Evolutionary conservation across 1,284 basidiomycete genomes (phyloP), one percentile per base, ranked within the genome.

Genomic region (Heterobasidion parviporum): DNA sequence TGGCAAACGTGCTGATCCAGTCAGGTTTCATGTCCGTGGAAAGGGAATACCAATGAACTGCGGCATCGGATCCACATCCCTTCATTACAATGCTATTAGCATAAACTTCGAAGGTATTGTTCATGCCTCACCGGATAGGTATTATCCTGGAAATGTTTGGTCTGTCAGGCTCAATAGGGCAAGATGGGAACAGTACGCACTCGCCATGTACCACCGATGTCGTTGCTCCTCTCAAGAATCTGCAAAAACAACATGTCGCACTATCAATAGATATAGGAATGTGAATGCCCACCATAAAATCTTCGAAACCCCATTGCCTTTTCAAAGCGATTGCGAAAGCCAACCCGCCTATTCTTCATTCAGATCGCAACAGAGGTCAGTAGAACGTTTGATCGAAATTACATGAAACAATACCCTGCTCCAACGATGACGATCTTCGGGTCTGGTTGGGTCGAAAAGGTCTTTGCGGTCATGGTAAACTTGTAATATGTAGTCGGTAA

Each of bases 41-140:
- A 49, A 82, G 73, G 48, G 74, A 77, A 62, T 82, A 82, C 75
- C 79, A 80, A 61, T 81, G 80, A 7, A 67, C 77, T 10, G 77
- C 72, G 26, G 80, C 69, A 60, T 83, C 78, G 20, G 75, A 79
- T 8, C 77, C 78, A 57, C 80, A 81, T 14, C 80, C 78, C 74
- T 80, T 38, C 5, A 41, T 16, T 14, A 36, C 10, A 35, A 14
- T 26, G 8, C 2, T n/a, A 6, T 35, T 26, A 51, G 50, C 33
- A 16, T 10, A 35, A 7, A 14, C 7, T 15, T 18, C 8, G 36
- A 51, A 35, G 34, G 34, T n/a, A 51, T 15, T 18, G 60, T 6
- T 59, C 56, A 14, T 62, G 63, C 8, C 57, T 54, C 43, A 71
- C 64, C 12, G 67, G 68, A 56, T 70, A 73, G 2, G 67, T 76